phyloP scores from a whole-genome alignment of 352 stramenopile species.

The Halophytophthora batemanensis region DNA sequence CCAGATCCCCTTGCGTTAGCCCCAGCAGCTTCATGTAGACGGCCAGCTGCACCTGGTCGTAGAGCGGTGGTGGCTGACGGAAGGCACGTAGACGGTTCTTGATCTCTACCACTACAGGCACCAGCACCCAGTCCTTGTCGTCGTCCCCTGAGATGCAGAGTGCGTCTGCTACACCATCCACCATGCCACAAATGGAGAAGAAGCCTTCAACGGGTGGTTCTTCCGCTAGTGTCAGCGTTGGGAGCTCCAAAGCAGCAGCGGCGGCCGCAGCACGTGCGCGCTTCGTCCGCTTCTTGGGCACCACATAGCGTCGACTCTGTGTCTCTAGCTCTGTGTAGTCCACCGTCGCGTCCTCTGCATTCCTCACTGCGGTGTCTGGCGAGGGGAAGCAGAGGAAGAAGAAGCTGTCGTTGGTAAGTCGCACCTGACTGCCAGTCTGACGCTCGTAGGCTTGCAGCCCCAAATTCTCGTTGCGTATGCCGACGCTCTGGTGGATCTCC shows the following conservation, averaged over 20 bases:
- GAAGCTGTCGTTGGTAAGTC: slow-evolving; percentile 63
- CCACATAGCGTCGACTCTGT: slow-evolving; percentile 14
- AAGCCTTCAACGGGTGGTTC: slow-evolving; percentile 18
- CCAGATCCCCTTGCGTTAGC: slow-evolving; percentile 55
- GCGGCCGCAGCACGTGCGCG: neutral
- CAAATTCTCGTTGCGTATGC: slow-evolving; percentile 63
- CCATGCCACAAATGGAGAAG: slow-evolving; percentile 80
- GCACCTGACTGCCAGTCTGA: slow-evolving; percentile 54
- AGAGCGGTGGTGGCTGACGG: slow-evolving; percentile 49
- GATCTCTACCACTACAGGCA: slow-evolving; percentile 66
- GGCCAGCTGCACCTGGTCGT: slow-evolving; percentile 77
- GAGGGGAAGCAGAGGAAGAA: slow-evolving; percentile 65
- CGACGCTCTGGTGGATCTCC: slow-evolving; percentile 65
- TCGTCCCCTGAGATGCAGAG: slow-evolving; percentile 51
- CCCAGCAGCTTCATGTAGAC: slow-evolving; percentile 84
- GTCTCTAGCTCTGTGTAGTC: slow-evolving; percentile 29
- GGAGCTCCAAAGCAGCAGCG: slow-evolving; percentile 7
- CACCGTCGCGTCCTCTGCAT: slow-evolving; percentile 1
- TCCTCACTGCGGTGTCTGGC: slow-evolving; percentile 1
- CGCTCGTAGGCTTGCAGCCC: slow-evolving; percentile 61
- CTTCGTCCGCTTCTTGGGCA: slow-evolving; percentile 9
- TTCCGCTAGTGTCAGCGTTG: slow-evolving; percentile 1
- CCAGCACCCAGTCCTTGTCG: slow-evolving; percentile 55
- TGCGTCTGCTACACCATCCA: slow-evolving; percentile 68
- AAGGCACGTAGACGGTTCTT: slow-evolving; percentile 76